A percentile compares a stretch with the other conserved stretches of the same genome.
Evolutionary conservation across 1,139 yeast genomes (phyloP).

Genomic region (Geotrichum reessii): DNA sequence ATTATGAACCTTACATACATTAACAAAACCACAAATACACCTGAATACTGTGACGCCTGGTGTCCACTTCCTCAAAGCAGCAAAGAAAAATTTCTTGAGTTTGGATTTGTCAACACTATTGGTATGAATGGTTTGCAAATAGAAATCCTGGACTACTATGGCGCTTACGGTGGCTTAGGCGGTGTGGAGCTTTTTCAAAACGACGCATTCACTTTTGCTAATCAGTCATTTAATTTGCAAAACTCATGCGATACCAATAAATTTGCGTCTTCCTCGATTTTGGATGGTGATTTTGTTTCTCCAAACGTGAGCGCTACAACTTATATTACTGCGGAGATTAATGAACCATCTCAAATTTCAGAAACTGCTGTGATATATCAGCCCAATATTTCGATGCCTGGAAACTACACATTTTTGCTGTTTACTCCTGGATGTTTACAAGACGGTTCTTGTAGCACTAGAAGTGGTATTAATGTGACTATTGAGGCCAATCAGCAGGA

Average conservation of each 20-base stretch:
- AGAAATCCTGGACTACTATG: slow-evolving; percentile 66
- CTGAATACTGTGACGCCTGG: slow-evolving; percentile 67
- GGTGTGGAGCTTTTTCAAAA: slow-evolving; percentile 73
- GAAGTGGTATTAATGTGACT: slow-evolving; percentile 78
- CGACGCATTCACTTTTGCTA: slow-evolving; percentile 60
- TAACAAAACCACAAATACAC: slow-evolving; percentile 56
- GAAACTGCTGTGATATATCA: slow-evolving; percentile 51
- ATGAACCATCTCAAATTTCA: slow-evolving; percentile 33
- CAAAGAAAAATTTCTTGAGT: slow-evolving; percentile 62
- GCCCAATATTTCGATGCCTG: slow-evolving; percentile 69
- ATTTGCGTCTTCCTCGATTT: slow-evolving; percentile 27
- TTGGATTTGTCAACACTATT: slow-evolving; percentile 67
- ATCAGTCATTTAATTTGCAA: slow-evolving; percentile 65
- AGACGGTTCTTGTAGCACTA: slow-evolving; percentile 60
- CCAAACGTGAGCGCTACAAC: slow-evolving; percentile 25
- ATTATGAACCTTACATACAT: slow-evolving; percentile 86
- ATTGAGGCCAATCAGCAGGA: slow-evolving; percentile 43
- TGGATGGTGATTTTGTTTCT: slow-evolving; percentile 23
- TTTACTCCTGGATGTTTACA: slow-evolving; percentile 81
- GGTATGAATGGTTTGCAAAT: slow-evolving; percentile 59
- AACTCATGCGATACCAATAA: slow-evolving; percentile 31
- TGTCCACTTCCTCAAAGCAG: slow-evolving; percentile 58
- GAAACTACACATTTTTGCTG: slow-evolving; percentile 64
- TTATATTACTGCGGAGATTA: slow-evolving; percentile 38
- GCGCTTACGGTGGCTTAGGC: slow-evolving; percentile 57